Evolutionary conservation across 148 eudicot species (phyloP), one percentile per base, ranked within the genome.

Genomic region (Rhododendron williamsianum): DNA sequence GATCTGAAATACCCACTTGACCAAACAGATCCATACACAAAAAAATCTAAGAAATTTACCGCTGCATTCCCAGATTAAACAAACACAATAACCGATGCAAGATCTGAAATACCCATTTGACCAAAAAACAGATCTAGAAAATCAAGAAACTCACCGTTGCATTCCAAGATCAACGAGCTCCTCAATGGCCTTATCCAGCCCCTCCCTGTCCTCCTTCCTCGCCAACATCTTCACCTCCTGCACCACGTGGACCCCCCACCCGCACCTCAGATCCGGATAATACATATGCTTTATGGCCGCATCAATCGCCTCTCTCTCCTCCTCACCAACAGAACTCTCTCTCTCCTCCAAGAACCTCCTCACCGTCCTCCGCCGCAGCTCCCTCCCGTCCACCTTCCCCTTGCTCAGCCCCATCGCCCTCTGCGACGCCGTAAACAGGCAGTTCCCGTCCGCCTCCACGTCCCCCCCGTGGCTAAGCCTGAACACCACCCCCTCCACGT

Each of bases 191-290:
- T 85, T 84, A 88, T 96, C 98, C 45, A 96, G 63, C 25, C 77
- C 58, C 41, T 69, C 87, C 15, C 98, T 92, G 85, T 94, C 98
- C 11, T 78, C 86, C 80, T 93, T 96, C 83, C 84, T 88, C 0
- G 93, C 97, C 87, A 94, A 82, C 73, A 96, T 13, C 83, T 96
- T 96, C 30, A 93, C 78, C 83, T 96, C 98, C 81, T 93, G 99
- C 69, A 96, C 98, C 13, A 96, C 94, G 88, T 94, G 97, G 38
- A 94, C 84, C 6, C 99, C 99, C 99, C 99, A 96, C 3, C 99
- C 98, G 9, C 63, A 60, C 48, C 81, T 90, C 76, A 96, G 91
- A 93, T 96, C 98, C 2, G 98, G 98, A 2, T 88, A 69, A 72
- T 96, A 96, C 97, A 94, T 90, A 73, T 93, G 90, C 91, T 81